These are phyloP conservation scores for Ustilaginoidea virens DNA, from an alignment of 2,329 filamentous ascomycete genomes.

Conservation along the genomic window DNA sequence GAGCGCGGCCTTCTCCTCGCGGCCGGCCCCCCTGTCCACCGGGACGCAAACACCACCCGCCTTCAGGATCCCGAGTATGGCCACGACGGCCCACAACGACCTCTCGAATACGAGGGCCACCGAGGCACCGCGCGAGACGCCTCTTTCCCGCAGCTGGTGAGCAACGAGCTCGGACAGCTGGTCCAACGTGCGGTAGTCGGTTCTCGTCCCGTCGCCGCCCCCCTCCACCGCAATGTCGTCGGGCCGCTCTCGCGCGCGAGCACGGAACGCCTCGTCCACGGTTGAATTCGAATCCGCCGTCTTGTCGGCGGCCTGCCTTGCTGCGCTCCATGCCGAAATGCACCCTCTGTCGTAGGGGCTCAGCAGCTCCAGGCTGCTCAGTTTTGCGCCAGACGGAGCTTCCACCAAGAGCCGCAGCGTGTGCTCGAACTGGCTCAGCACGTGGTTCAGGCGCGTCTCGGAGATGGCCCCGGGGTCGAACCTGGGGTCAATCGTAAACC, in stretches of 20 bases:
- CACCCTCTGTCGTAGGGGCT: background rate
- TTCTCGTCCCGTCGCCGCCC: background rate
- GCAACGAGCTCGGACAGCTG: conserved; percentile 1
- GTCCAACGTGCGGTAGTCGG: conserved; percentile 1
- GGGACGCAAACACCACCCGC: conserved; percentile 2
- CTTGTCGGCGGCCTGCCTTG: too few species aligned
- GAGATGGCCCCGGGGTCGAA: conserved; percentile 1
- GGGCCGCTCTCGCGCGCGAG: background rate
- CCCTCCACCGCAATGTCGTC: conserved; percentile 1
- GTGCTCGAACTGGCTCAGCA: conserved; percentile 4
- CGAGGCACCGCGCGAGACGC: background rate
- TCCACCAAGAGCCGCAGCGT: background rate
- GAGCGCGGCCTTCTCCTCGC: background rate
- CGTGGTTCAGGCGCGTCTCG: background rate
- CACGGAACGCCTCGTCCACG: conserved; percentile 1
- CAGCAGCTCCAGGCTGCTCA: conserved; percentile 1
- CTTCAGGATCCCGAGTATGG: conserved; percentile 3
- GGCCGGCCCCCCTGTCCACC: background rate
- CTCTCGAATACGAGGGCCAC: conserved; percentile 1
- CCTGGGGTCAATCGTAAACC: background rate
- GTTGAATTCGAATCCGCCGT: too few species aligned
- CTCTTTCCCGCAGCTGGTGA: background rate
- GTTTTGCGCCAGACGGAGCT: background rate
- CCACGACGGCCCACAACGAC: conserved; percentile 1
- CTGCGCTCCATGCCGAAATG: conserved; percentile 1